A percentile compares a stretch with the other conserved stretches of the same genome.
Evolutionary conservation across 2,329 filamentous ascomycete genomes (phyloP).

Genomic region (Pseudopithomyces maydicus): DNA sequence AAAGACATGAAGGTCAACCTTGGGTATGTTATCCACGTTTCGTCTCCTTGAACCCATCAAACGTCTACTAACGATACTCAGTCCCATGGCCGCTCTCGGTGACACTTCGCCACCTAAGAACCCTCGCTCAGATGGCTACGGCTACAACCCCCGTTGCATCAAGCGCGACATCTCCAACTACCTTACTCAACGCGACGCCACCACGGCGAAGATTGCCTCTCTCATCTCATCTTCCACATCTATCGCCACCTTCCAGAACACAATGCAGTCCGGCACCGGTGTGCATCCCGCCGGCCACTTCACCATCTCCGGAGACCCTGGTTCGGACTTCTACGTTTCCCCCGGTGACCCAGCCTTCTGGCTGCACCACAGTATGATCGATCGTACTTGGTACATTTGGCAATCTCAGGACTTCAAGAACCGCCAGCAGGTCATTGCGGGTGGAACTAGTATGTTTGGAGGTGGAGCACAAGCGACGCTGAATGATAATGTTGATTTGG

Average conservation of each 20-base stretch:
- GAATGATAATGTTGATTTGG: slow-evolving; percentile 46
- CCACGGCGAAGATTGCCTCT: slow-evolving; percentile 32
- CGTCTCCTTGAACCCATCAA: neutral
- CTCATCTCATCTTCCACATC: slow-evolving; percentile 31
- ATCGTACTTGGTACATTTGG: slow-evolving; percentile 57
- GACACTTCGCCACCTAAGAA: slow-evolving; percentile 46
- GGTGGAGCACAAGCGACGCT: slow-evolving; percentile 23
- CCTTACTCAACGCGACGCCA: slow-evolving; percentile 31
- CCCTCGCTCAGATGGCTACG: slow-evolving; percentile 34
- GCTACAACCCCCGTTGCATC: slow-evolving; percentile 48
- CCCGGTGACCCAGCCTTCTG: slow-evolving; percentile 48
- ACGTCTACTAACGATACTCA: slow-evolving; percentile 8
- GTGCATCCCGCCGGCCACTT: slow-evolving; percentile 55
- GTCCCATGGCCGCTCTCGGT: slow-evolving; percentile 26
- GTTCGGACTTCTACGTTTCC: slow-evolving; percentile 51
- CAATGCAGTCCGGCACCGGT: slow-evolving; percentile 43
- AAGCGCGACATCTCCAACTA: slow-evolving; percentile 45
- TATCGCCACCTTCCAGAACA: slow-evolving; percentile 46
- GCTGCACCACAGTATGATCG: slow-evolving; percentile 47
- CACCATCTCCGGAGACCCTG: slow-evolving; percentile 51
- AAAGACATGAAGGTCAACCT: slow-evolving; percentile 41
- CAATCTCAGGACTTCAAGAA: slow-evolving; percentile 50
- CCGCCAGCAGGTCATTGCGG: slow-evolving; percentile 48
- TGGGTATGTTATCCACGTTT: slow-evolving; percentile 21
- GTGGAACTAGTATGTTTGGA: slow-evolving; percentile 51